Conservation (phyloP, 331 rosid genomes). For the Malus hybrid region DNA sequence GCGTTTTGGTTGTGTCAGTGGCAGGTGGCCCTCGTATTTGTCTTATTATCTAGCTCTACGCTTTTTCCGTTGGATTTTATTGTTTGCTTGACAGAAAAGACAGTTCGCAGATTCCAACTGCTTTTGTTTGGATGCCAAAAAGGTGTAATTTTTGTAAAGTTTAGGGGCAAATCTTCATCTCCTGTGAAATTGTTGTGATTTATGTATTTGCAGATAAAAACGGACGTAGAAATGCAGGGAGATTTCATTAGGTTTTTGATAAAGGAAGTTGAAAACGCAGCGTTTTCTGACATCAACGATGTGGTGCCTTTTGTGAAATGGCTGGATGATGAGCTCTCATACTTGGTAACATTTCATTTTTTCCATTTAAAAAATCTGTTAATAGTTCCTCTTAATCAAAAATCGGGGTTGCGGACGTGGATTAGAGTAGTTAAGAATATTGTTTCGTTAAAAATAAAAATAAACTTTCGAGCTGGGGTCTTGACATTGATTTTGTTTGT, state of each 20-base stretch:
- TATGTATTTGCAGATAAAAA: conserved; percentile 55
- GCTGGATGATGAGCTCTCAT: conserved; percentile 96
- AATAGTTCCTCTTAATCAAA: no score
- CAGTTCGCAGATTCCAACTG: conserved; percentile 39
- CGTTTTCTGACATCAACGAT: conserved; percentile 71
- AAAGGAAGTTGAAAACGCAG: conserved; percentile 83
- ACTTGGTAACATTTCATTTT: conserved; percentile 40
- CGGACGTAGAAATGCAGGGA: conserved; percentile 95
- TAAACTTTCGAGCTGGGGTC: no score
- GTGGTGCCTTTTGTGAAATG: conserved; percentile 96
- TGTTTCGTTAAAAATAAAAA: no score
- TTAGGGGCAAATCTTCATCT: conserved; percentile 9
- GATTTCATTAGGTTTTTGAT: conserved; percentile 84
- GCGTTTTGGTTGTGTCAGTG: conserved; percentile 13
- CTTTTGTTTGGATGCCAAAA: neutral
- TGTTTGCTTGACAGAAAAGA: conserved; percentile 36
- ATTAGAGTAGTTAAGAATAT: no score
- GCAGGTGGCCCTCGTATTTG: conserved; percentile 19
- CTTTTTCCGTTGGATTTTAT: conserved; percentile 25
- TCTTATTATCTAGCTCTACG: neutral
- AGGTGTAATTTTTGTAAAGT: conserved; percentile 24
- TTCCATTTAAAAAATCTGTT: neutral
- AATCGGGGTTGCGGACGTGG: no score
- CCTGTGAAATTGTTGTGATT: neutral
- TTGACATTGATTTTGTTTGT: neutral